Conservation (phyloP, 2,329 filamentous ascomycete species). For the Diaporthe citriasiana region DNA sequence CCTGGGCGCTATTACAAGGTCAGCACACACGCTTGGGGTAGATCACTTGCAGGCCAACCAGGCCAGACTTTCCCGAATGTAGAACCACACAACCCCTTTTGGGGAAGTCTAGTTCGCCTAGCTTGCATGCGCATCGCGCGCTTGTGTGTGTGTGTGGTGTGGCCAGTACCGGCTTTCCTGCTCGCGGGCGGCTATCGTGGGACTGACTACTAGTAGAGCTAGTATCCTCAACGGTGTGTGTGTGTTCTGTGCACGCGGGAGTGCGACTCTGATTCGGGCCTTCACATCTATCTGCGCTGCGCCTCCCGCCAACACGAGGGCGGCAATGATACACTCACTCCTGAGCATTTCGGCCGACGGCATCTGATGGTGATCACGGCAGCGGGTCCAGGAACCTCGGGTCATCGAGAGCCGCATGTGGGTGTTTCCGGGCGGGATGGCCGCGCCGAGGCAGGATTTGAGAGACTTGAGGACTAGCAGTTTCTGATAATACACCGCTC, state of each 20-base stretch:
- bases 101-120: conserved; percentile 20
- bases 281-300: background rate
- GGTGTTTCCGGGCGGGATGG: background rate
- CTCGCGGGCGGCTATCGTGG: conserved; percentile 17
- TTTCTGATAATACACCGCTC: conserved; percentile 25
- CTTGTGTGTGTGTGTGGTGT: background rate
- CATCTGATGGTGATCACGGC: conserved; percentile 1
- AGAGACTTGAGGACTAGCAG: background rate
- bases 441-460: background rate
- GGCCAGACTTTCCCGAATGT: background rate
- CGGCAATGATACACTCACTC: background rate
- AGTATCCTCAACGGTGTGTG: conserved; percentile 7
- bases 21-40: background rate
- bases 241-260: conserved; percentile 22
- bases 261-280: conserved; percentile 16
- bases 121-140: background rate
- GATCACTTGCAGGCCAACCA: background rate
- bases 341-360: background rate
- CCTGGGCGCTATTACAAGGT: conserved; percentile 11
- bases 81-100: background rate
- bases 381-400: conserved; percentile 1
- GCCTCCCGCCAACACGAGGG: conserved; percentile 20
- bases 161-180: background rate
- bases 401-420: background rate
- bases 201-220: background rate